Evolutionary conservation across 2,329 filamentous ascomycete genomes (phyloP).

Genomic region (Drechslerella dactyloides): DNA sequence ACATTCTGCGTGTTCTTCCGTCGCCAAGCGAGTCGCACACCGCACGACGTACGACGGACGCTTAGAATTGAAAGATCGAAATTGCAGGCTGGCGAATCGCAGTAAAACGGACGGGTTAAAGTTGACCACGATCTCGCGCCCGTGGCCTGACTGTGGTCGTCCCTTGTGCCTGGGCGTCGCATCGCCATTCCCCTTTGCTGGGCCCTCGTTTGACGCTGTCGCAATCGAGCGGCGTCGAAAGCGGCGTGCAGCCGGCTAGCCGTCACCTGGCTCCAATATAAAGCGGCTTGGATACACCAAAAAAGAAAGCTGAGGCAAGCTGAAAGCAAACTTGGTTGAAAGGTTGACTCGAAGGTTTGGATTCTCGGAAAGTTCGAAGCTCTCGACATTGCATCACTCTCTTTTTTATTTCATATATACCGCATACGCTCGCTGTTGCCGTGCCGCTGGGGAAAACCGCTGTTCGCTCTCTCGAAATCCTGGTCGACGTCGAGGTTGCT

Average conservation of each 20-base stretch:
- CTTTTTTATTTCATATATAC: too few relatives aligned
- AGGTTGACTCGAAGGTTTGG: constrained; percentile 1
- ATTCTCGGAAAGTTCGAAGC: background rate
- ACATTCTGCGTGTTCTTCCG: too few relatives aligned
- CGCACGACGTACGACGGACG: too few relatives aligned
- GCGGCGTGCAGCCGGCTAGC: background rate
- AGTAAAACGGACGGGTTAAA: background rate
- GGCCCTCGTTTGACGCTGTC: background rate
- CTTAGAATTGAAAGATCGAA: too few relatives aligned
- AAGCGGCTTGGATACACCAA: background rate
- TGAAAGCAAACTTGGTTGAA: background rate
- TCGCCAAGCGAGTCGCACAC: too few relatives aligned
- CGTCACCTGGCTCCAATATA: constrained; percentile 1
- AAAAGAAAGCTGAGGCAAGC: background rate
- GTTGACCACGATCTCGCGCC: background rate
- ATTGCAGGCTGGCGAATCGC: too few relatives aligned
- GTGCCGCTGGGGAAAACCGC: too few relatives aligned
- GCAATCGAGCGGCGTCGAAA: too few relatives aligned
- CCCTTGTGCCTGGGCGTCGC: background rate
- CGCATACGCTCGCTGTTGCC: too few relatives aligned
- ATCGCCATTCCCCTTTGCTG: constrained; percentile 9
- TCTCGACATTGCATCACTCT: too few relatives aligned
- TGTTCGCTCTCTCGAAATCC: too few relatives aligned
- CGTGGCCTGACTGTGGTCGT: background rate
- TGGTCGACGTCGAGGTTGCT: too few relatives aligned